phyloP scores from a whole-genome alignment of 768 basidiomycete species.

The Pisolithus microcarpus region DNA sequence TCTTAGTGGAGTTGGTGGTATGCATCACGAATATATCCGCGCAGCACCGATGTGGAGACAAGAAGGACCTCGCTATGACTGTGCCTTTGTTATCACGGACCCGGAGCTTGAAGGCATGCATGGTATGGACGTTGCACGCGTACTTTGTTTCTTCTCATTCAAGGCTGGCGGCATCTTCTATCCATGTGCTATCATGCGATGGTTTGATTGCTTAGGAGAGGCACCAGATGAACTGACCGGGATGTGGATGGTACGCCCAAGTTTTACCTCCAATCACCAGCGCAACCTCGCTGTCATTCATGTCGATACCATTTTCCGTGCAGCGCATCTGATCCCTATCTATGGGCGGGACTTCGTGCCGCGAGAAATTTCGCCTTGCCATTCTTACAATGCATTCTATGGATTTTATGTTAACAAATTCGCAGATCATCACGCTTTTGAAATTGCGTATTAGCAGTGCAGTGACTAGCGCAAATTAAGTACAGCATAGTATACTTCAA shows the following conservation, averaged over 20 bases:
- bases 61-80: background rate
- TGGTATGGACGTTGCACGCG: no score
- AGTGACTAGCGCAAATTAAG: no score
- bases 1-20: background rate
- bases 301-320: slow-evolving; percentile 10
- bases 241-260: slow-evolving; percentile 14
- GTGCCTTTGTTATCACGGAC: no score
- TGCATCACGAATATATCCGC: slow-evolving; percentile 15
- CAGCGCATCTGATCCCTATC: background rate
- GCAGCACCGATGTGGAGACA: slow-evolving; percentile 14
- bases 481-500: no score
- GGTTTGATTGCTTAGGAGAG: slow-evolving; percentile 10
- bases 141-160: background rate
- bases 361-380: background rate
- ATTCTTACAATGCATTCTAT: slow-evolving; percentile 6
- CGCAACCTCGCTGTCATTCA: slow-evolving; percentile 12
- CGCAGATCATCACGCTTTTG: slow-evolving; percentile 7
- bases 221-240: slow-evolving; percentile 15
- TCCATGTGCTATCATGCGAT: slow-evolving; percentile 12
- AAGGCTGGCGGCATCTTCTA: background rate
- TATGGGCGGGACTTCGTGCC: background rate
- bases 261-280: slow-evolving; percentile 1
- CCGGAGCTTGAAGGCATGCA: no score
- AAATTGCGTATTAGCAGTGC: background rate
- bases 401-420: slow-evolving; percentile 14